phyloP scores from a whole-genome alignment of 441 rosid genomes.

The Theobroma grandiflorum region DNA sequence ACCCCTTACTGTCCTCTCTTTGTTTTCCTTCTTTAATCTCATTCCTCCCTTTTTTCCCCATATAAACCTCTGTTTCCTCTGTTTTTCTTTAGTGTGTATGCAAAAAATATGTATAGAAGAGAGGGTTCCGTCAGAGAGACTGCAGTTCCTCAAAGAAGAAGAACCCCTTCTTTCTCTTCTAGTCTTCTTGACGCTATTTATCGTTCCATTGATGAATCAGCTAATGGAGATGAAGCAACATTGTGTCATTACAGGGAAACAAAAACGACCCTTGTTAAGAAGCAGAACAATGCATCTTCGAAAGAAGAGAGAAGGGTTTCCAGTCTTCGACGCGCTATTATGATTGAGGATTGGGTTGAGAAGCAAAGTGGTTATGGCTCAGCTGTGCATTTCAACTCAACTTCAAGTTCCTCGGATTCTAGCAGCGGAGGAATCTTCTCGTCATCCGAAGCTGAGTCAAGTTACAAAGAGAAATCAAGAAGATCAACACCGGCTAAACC shows the following conservation, averaged over 20 bases:
- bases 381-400: slow-evolving; percentile 36
- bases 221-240: slow-evolving; percentile 23
- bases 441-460: slow-evolving; percentile 64
- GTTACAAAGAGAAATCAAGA: slow-evolving; percentile 39
- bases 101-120: slow-evolving; percentile 33
- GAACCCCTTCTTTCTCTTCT: slow-evolving; percentile 88
- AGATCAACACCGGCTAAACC: slow-evolving; percentile 30
- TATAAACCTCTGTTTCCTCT: slow-evolving; percentile 28
- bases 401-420: slow-evolving; percentile 60
- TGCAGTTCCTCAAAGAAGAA: slow-evolving; percentile 56
- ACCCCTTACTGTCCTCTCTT: slow-evolving; percentile 26
- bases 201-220: slow-evolving; percentile 73
- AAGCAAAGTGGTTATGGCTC: slow-evolving; percentile 34
- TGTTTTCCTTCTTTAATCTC: slow-evolving; percentile 15
- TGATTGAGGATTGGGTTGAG: slow-evolving; percentile 67
- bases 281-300: slow-evolving; percentile 39
- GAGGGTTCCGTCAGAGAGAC: slow-evolving; percentile 35
- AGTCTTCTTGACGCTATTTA: slow-evolving; percentile 74
- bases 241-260: slow-evolving; percentile 27
- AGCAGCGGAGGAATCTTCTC: slow-evolving; percentile 51
- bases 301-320: slow-evolving; percentile 11
- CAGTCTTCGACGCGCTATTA: slow-evolving; percentile 45
- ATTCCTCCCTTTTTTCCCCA: slow-evolving; percentile 18
- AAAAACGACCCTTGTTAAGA: slow-evolving; percentile 29
- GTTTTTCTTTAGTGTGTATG: neutral